Base-by-base conservation (phyloP, 2,329 filamentous ascomycete species). In the Cercospora sojina region DNA sequence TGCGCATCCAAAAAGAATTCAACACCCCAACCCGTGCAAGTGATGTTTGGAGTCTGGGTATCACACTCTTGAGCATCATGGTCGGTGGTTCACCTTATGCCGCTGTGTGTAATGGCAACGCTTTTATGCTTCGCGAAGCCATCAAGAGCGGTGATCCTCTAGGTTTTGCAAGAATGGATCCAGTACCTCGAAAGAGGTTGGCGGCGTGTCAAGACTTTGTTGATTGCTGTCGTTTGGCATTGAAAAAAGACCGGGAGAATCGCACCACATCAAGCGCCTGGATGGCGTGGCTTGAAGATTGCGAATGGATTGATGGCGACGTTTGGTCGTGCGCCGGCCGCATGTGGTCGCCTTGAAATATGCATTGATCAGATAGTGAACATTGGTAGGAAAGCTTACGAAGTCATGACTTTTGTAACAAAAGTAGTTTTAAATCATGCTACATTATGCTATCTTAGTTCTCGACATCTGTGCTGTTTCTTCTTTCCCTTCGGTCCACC, bases 11-110 rank as follows among this genome's bases (percentile, higher is more conserved):
- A 20, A 69, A 69, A n/a, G 67, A 71, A 8, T 58, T 74, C 29
- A 75, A 70, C 59, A 72, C 69, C 5, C 77, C 76, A 1, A 79
- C 78, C 0, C 71, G 74, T 2, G 72, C 76, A 0, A 76, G 77
- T 2, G 82, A 84, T 64, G 74, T 82, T 20, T 83, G 81, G 77
- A 77, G 78, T 47, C 75, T 83, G 6, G 81, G 79, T 23, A 78
- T 83, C 32, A 81, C 81, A 1, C 73, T 84, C 9, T 73, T 83
- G 5, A 75, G 74, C n/a, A 61, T 81, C 5, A 71, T 82, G n/a
- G 74, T 80, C 7, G 81, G 82, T 10, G 71, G 71, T 5, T 79
- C 77, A 49, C 82, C 82, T 0, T 83, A 79, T 61, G 72, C 77
- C 5, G 77, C 75, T 13, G 77, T 80, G 35, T 72, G 73, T 59